Percentiles rank a stretch among this genome's conserved stretches.
Conservation (phyloP, 805 yeast species). For the Yueomyces sp. region DNA sequence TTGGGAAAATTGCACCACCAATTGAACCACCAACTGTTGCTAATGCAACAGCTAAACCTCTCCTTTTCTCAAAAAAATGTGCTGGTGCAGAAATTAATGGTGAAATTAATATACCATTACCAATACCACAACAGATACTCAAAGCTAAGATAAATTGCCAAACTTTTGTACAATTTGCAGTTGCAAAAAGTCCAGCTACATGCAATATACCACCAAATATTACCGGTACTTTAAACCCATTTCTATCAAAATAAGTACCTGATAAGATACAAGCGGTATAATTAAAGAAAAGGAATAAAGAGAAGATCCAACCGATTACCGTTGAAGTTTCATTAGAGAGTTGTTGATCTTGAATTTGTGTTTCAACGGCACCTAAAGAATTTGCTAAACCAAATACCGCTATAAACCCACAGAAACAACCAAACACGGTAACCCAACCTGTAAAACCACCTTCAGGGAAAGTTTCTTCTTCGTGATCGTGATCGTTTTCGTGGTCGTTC, state of each 20-base stretch:
- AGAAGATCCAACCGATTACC: conserved; percentile 51
- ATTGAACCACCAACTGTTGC: conserved; percentile 39
- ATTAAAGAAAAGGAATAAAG: conserved; percentile 37
- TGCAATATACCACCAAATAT: conserved; percentile 29
- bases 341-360: conserved; percentile 45
- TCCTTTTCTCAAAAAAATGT: conserved; percentile 46
- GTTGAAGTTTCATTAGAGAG: conserved; percentile 32
- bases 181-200: conserved; percentile 37
- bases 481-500: too few species aligned
- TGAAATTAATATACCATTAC: conserved; percentile 41
- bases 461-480: conserved; percentile 3
- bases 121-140: conserved; percentile 41
- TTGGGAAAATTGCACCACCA: conserved; percentile 43
- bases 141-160: conserved; percentile 52
- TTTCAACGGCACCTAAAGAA: conserved; percentile 48
- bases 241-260: conserved; percentile 45
- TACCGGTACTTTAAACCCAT: conserved; percentile 35
- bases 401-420: conserved; percentile 42
- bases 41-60: conserved; percentile 41
- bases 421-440: conserved; percentile 45
- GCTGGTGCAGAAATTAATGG: conserved; percentile 48
- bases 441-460: conserved; percentile 48
- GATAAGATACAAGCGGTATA: conserved; percentile 36
- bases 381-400: conserved; percentile 45
- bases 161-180: conserved; percentile 35